phyloP scores from a whole-genome alignment of 129 eudicot species.

The Gnaphalium uliginosum region DNA sequence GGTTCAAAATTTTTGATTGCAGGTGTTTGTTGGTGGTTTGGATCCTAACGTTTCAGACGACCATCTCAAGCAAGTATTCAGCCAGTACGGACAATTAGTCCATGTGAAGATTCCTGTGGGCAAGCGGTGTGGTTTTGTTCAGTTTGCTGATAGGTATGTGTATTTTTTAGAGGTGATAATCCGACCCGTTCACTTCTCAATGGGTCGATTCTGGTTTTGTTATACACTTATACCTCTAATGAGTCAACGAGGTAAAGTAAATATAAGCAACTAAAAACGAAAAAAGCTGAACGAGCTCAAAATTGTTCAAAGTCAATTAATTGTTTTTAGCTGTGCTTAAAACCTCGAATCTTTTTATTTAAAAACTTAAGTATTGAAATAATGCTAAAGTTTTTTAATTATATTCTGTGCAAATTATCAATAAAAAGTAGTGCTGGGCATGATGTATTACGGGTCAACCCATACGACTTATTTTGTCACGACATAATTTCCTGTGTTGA shows the following conservation, averaged over 20 bases:
- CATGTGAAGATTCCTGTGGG: conserved; percentile 92
- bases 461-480: neutral
- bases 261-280: neutral
- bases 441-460: neutral
- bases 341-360: neutral
- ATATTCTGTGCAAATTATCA: no score
- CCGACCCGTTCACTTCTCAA: neutral
- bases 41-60: conserved; percentile 81
- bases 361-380: neutral
- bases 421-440: neutral
- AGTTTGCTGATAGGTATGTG: conserved; percentile 37
- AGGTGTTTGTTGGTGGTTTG: conserved; percentile 93
- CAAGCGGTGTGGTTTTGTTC: conserved; percentile 96
- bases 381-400: neutral
- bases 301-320: neutral
- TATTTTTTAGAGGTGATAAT: neutral
- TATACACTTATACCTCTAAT: neutral
- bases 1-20: conserved; percentile 13
- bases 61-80: conserved; percentile 71
- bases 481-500: no score
- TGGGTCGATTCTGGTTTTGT: neutral
- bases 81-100: conserved; percentile 70
- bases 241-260: neutral
- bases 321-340: neutral
- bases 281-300: neutral